These are phyloP conservation scores for Colletotrichum truncatum DNA, from an alignment of 2,329 filamentous ascomycete genomes.

Conservation along the genomic window DNA sequence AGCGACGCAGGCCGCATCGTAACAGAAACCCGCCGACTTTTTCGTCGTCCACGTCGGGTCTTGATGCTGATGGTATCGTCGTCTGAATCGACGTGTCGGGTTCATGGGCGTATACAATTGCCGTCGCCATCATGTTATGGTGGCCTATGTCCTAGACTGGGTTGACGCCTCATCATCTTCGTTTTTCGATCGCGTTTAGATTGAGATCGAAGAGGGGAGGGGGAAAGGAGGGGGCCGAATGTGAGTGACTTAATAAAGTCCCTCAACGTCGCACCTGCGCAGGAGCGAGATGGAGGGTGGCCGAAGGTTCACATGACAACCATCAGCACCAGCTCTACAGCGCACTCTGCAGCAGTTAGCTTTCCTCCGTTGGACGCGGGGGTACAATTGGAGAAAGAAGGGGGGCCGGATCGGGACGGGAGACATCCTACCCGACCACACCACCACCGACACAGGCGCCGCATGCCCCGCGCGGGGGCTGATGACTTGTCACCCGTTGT, in stretches of 20 bases:
- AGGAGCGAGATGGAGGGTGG: background rate
- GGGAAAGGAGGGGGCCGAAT: too few species aligned
- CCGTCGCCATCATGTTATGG: background rate
- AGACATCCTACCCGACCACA: constrained; percentile 4
- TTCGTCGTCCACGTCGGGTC: background rate
- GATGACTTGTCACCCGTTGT: background rate
- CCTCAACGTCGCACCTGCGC: background rate
- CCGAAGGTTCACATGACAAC: constrained; percentile 10
- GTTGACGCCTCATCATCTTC: too few species aligned
- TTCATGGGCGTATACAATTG: background rate
- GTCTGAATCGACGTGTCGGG: background rate
- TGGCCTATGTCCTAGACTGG: too few species aligned
- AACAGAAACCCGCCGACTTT: constrained; percentile 14
- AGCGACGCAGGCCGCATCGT: background rate
- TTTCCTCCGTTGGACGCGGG: background rate
- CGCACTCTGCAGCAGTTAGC: background rate
- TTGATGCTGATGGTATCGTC: too few species aligned
- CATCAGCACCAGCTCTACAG: background rate
- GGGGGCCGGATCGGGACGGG: background rate
- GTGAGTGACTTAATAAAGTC: too few species aligned
- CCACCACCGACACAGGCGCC: background rate
- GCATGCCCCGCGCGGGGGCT: background rate
- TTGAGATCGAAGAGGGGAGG: background rate
- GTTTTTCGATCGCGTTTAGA: too few species aligned
- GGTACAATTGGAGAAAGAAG: background rate